Percentiles rank a stretch among this genome's conserved stretches.
phyloP scores from a whole-genome alignment of 257 asterid genomes.

The Linaria vulgaris region DNA sequence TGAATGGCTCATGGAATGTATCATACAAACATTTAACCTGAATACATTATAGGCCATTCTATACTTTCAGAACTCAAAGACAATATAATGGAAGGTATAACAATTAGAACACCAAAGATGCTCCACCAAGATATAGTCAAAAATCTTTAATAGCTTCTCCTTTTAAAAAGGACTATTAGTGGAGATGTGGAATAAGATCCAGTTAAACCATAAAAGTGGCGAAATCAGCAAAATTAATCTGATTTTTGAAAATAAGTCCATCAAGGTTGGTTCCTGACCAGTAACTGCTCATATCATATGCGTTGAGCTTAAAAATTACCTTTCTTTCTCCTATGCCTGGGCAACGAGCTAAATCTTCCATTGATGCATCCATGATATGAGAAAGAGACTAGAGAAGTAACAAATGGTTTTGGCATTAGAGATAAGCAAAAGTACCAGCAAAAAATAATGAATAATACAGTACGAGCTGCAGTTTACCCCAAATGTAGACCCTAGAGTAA shows the following conservation, averaged over 20 bases:
- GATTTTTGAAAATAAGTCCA: neutral
- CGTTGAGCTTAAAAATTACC: conserved; percentile 40
- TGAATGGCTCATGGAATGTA: conserved; percentile 93
- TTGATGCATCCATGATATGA: conserved; percentile 91
- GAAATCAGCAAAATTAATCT: neutral
- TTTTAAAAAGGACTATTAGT: too few species aligned
- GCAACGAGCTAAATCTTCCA: conserved; percentile 98
- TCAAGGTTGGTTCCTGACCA: neutral
- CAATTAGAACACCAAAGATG: neutral
- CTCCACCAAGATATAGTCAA: neutral
- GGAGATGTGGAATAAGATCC: neutral
- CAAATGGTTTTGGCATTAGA: conserved; percentile 10
- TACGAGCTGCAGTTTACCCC: conserved; percentile 56
- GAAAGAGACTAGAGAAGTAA: conserved; percentile 68
- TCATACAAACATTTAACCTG: conserved; percentile 90
- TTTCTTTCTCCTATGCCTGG: conserved; percentile 98
- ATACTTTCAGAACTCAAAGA: conserved; percentile 4
- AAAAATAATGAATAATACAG: neutral
- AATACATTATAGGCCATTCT: conserved; percentile 14
- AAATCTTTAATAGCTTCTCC: too few species aligned
- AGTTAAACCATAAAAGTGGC: neutral
- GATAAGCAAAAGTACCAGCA: neutral
- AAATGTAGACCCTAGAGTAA: conserved; percentile 94
- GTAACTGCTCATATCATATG: neutral
- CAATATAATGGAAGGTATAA: neutral